Base-by-base conservation (phyloP, 257 asterid genomes). In the Schizonepeta tenuifolia region DNA sequence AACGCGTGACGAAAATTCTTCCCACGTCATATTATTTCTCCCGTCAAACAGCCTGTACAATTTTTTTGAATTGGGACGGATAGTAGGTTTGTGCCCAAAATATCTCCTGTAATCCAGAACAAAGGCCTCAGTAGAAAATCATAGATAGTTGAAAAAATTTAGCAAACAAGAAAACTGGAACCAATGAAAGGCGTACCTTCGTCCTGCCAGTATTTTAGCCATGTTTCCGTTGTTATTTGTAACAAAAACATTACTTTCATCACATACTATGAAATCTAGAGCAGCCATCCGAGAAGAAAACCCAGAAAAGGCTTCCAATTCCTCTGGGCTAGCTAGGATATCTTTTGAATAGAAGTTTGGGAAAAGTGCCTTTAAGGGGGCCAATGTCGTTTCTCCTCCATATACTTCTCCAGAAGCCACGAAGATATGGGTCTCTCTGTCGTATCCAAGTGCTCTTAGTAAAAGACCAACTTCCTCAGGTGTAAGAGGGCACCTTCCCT, bases 371-470 rank as follows among this genome's bases (percentile, higher is more conserved):
- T 92, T 92, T 40, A 95, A 77, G 9, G 99, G 98, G 71, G 91
- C 98, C 77, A 95, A 79, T 14, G 99, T 90, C 73, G 80, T 87
- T 71, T 89, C 98, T 38, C 98, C 99, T 69, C 99, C 96, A 58
- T 92, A 95, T 61, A 95, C 92, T 83, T 95, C 99, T 65, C 99
- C 99, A 56, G 99, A 95, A 18, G 99, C 99, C 68, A 92, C 99
- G 33, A 92, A 95, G 33, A 95, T 85, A 81, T 92, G 96, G 51
- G 91, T 90, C 70, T 90, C 83, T 49, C 79, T 84, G 69, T 87
- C 91, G 49, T 88, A 95, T 46, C 99, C 99, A 81, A 95, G 98
- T 58, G 97, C 96, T 79, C 95, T 85, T 69, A 95, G 82, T 88
- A 95, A 81, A 80, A 90, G 88, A 60, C 99, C 99, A 36, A 90